Base-by-base conservation (phyloP, 306 rosid genomes). In the Vigna unguiculata region DNA sequence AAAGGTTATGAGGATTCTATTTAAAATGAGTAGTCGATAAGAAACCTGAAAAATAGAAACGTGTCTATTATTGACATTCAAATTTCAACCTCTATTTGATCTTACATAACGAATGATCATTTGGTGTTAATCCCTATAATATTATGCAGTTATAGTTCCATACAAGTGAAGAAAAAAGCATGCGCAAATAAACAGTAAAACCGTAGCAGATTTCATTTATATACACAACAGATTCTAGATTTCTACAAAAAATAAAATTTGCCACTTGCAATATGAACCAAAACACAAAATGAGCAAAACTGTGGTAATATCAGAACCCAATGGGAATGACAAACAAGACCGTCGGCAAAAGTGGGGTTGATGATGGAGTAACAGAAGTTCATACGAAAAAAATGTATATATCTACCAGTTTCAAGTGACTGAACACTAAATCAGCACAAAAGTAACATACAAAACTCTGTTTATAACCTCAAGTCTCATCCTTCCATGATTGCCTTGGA, bases 241-340 rank as follows among this genome's bases (percentile, higher is more conserved):
- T 78, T 81, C 76, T 78, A 55, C 70, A 43, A 68, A 83, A 79
- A 76, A 38, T 57, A 78, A 78, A 70, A 71, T 48, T 49, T 64
- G 65, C 14, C 70, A 81, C 41, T 58, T 19, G 77, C 68, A 84
- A 69, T 72, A 57, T 38, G 62, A 72, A 78, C 74, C 59, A 69
- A 85, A 75, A 81, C 77, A 79, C 69, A 22, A 80, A 62, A 83
- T 78, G 54, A 80, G 80, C 90, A 87, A 89, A 83, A 90, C 80
- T 87, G 86, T 82, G 83, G 45, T 66, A 72, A 78, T 43, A 75
- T 64, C 62, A 71, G 62, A 74, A 80, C 51, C 82, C 48, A 46
- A 71, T 11, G 49, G 21, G 69, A 77, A 77, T 67, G 76, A 30
- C 74, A 77, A 66, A 64, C 72, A 71, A 62, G 54, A 83, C 55